Conservation (phyloP, 345 rosid genomes). For the Erysimum cheiranthoides region DNA sequence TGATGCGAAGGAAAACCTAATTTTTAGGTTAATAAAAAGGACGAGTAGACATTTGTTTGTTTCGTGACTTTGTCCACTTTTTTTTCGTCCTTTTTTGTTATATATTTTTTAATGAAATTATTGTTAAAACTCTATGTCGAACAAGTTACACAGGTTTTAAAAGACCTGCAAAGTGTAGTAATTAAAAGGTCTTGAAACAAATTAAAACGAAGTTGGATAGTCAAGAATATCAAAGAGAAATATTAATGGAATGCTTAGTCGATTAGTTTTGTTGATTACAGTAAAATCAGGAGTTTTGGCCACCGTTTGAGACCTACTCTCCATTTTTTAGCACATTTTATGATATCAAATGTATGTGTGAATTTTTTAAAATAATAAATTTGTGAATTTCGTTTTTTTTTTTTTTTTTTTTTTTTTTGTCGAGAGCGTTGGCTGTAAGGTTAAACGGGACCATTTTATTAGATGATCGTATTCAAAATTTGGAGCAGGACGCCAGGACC, state of each 20-base stretch:
- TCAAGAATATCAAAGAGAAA: neutral
- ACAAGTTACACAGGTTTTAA: too few species aligned
- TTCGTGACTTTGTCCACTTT: constrained; percentile 27
- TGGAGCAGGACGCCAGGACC: constrained; percentile 47
- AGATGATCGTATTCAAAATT: constrained; percentile 42
- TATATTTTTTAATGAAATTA: too few species aligned
- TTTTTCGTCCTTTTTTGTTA: neutral
- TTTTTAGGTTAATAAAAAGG: constrained; percentile 31
- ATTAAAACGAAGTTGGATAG: neutral
- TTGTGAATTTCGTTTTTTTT: constrained; percentile 22
- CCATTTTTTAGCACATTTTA: neutral
- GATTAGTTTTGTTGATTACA: constrained; percentile 5
- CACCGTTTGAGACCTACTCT: neutral
- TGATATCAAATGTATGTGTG: neutral
- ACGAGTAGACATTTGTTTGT: constrained; percentile 33
- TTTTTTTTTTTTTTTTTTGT: too few species aligned
- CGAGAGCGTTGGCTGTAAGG: constrained; percentile 42
- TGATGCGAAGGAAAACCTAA: constrained; percentile 43
- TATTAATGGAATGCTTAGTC: constrained; percentile 1
- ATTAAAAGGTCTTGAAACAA: neutral
- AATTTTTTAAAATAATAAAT: neutral
- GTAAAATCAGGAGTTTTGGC: neutral
- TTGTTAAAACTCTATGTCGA: too few species aligned
- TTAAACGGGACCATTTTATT: constrained; percentile 42
- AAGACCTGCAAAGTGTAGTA: too few species aligned